Evolutionary conservation across 768 basidiomycete species (phyloP).

Genomic region (Serendipita sp.): DNA sequence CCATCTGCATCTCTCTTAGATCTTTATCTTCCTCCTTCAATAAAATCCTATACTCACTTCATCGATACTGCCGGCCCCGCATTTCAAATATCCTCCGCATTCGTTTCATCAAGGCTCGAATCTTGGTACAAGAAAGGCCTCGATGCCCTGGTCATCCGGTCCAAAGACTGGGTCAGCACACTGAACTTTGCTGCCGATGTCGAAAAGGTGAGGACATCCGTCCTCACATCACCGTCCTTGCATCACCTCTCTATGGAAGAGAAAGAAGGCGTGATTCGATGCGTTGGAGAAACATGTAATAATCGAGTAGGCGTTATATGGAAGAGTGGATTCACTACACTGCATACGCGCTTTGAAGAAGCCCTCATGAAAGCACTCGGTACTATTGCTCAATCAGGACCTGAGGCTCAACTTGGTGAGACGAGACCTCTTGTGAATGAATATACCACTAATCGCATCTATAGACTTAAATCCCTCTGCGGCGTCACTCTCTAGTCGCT

Average conservation of each 20-base stretch:
- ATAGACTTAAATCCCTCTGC: constrained; percentile 37
- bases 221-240: constrained; percentile 34
- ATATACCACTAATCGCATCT: constrained; percentile 9
- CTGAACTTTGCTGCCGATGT: constrained; percentile 48
- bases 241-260: constrained; percentile 35
- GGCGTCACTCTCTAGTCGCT: constrained; percentile 40
- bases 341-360: constrained; percentile 31
- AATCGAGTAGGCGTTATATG: constrained; percentile 43
- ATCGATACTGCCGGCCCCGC: constrained; percentile 53
- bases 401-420: background rate
- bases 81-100: constrained; percentile 30
- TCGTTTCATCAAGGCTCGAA: constrained; percentile 32
- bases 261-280: constrained; percentile 24
- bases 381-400: background rate
- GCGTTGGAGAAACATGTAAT: constrained; percentile 42
- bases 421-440: background rate
- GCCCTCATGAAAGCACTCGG: constrained; percentile 21
- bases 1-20: constrained; percentile 70
- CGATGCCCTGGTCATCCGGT: constrained; percentile 28
- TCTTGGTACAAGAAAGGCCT: constrained; percentile 51
- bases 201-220: constrained; percentile 44
- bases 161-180: constrained; percentile 41
- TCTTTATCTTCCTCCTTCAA: constrained; percentile 50
- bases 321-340: constrained; percentile 30
- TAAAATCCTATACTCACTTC: constrained; percentile 74